Percentiles rank a stretch among this genome's conserved stretches.
These are phyloP conservation scores for Chytriomyces confervae DNA, from an alignment of 192 early-diverging fungal species.

Conservation along the genomic window DNA sequence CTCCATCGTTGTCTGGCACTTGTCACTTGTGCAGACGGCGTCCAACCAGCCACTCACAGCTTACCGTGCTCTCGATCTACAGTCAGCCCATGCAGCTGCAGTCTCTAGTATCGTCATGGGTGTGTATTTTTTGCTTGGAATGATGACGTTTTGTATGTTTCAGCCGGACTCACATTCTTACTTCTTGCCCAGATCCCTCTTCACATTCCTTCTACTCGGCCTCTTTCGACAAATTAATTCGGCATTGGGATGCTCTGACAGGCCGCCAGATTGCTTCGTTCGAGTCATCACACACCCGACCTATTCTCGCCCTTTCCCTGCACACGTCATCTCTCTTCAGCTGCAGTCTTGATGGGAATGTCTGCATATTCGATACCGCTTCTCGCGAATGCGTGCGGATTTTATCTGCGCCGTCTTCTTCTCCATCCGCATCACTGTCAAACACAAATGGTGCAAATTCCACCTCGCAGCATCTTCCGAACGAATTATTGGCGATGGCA, in stretches of 20 bases:
- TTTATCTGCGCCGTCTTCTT: neutral
- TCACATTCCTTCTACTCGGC: conserved; percentile 36
- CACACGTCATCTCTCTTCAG: conserved; percentile 40
- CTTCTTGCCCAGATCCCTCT: neutral
- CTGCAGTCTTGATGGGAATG: conserved; percentile 35
- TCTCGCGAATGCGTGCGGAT: conserved; percentile 40
- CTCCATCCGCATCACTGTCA: neutral
- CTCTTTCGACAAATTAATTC: conserved; percentile 33
- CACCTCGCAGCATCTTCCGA: neutral
- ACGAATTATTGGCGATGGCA: conserved; percentile 1
- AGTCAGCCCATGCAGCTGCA: conserved; percentile 37
- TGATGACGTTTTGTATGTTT: neutral
- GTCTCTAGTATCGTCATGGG: conserved; percentile 29
- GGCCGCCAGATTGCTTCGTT: conserved; percentile 26
- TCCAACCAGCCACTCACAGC: neutral
- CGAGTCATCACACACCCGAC: conserved; percentile 35
- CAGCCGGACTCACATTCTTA: neutral
- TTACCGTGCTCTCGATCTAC: conserved; percentile 17
- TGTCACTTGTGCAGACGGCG: neutral
- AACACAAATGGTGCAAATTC: neutral
- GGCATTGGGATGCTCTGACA: conserved; percentile 36
- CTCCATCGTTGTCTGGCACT: conserved; percentile 36
- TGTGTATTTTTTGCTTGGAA: neutral
- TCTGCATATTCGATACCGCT: conserved; percentile 47
- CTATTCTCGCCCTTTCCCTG: conserved; percentile 40